Base-by-base conservation (phyloP, 169 alveolate species). In the Plasmodium knowlesi region DNA sequence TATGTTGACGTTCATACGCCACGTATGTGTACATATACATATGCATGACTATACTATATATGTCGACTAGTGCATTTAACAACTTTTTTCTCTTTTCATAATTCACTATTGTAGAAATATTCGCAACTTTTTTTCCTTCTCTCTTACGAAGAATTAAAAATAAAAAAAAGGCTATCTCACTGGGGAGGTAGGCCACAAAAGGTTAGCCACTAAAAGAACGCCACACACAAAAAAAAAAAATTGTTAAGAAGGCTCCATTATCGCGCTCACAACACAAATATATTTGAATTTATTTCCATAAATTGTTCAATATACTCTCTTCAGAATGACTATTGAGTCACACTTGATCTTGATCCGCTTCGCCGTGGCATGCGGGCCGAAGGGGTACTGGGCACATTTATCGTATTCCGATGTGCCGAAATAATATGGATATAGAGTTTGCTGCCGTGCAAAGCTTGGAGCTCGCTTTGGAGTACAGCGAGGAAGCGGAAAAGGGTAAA, bases 61-160 rank as follows among this genome's bases (percentile, higher is more conserved):
- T 80, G 70, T 37, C 41, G 25, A 80, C 57, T 80, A 19, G 16
- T 80, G 74, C 61, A 8, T 73, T 32, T 73, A 73, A 14, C 25
- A 32, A 73, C 3, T 73, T 73, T 32, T 10, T 80, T 80, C 3
- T 73, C 30, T 32, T 10, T 80, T 80, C 50, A 80, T 25, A 80
- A 76, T 10, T 22, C 54, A 76, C 54, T 34, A 37, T 61, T 61
- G 54, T 76, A 76, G 46, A 19, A 76, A 76, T 76, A 76, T 76
- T 37, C 54, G 54, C 32, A 37, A 76, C 74, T 61, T 28, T 61
- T 9, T 61, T 61, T 61, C 39, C 22, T 46, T 79, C 14, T 80
- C 28, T 80, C 57, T 80, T 80, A 43, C 57, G 30, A 25, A 22
- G 34, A 61, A 61, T 57, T 30, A 61, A 61, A 61, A 61, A 61